Percentiles rank a stretch among this genome's conserved stretches.
Conservation (phyloP, 2,329 filamentous ascomycete genomes). For the Scedosporium apiospermum region DNA sequence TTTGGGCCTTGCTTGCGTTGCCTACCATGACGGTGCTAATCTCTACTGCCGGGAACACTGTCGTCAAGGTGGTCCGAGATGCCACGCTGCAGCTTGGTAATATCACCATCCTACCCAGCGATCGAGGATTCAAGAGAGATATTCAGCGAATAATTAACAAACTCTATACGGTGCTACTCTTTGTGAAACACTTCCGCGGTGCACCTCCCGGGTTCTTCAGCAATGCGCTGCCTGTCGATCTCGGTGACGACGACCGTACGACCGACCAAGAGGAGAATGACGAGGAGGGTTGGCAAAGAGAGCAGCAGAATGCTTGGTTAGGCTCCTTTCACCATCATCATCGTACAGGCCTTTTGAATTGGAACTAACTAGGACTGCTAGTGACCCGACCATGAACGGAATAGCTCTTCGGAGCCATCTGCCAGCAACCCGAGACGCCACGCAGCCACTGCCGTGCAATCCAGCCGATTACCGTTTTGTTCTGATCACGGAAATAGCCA, state of each 20-base stretch:
- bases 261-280: too few species aligned
- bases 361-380: too few species aligned
- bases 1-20: slow-evolving; percentile 79
- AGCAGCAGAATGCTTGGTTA: too few species aligned
- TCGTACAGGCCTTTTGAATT: too few species aligned
- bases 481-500: slow-evolving; percentile 62
- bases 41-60: slow-evolving; percentile 73
- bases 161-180: slow-evolving; percentile 34
- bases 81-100: slow-evolving; percentile 46
- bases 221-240: too few species aligned
- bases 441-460: too few species aligned
- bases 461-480: slow-evolving; percentile 35
- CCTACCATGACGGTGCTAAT: slow-evolving; percentile 85
- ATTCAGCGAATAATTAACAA: slow-evolving; percentile 31
- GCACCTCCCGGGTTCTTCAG: background rate
- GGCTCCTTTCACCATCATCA: too few species aligned
- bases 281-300: too few species aligned
- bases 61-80: slow-evolving; percentile 55
- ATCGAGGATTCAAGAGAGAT: slow-evolving; percentile 35
- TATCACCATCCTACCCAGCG: slow-evolving; percentile 51
- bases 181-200: slow-evolving; percentile 12
- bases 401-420: too few species aligned
- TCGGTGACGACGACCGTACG: too few species aligned
- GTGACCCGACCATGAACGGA: too few species aligned
- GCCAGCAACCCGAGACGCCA: too few species aligned